Evolutionary conservation across 306 rosid species (phyloP).

Genomic region (Cicer pinnatifidum): DNA sequence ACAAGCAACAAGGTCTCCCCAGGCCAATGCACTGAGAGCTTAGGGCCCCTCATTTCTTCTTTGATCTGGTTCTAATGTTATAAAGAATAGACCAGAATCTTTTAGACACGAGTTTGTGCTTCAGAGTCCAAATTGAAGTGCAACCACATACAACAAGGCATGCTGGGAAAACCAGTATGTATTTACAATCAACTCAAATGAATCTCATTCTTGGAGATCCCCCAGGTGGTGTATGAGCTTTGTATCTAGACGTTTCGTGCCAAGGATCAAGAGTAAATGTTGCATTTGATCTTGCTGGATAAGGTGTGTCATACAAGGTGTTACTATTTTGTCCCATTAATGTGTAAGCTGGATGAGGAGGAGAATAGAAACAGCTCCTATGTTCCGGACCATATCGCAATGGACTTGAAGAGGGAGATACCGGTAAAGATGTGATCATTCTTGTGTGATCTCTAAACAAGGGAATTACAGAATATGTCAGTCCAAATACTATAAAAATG

Average conservation of each 20-base stretch:
- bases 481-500: slow-evolving; percentile 12
- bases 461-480: slow-evolving; percentile 33
- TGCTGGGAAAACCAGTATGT: slow-evolving; percentile 49
- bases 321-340: slow-evolving; percentile 60
- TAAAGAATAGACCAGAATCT: slow-evolving; percentile 45
- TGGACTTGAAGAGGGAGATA: slow-evolving; percentile 95
- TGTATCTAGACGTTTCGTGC: slow-evolving; percentile 59
- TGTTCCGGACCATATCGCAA: slow-evolving; percentile 64
- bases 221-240: slow-evolving; percentile 70
- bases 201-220: slow-evolving; percentile 90
- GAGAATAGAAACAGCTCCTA: slow-evolving; percentile 69
- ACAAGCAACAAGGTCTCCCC: slow-evolving; percentile 48
- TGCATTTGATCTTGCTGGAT: slow-evolving; percentile 59
- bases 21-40: slow-evolving; percentile 29
- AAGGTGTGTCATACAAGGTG: slow-evolving; percentile 54
- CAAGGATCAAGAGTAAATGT: slow-evolving; percentile 63
- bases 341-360: slow-evolving; percentile 74
- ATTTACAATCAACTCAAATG: slow-evolving; percentile 67
- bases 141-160: slow-evolving; percentile 43
- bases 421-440: slow-evolving; percentile 82
- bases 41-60: slow-evolving; percentile 33
- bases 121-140: slow-evolving; percentile 40
- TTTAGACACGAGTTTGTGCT: slow-evolving; percentile 34
- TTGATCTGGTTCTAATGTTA: slow-evolving; percentile 41
- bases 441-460: slow-evolving; percentile 68